These are phyloP conservation scores for Santalum album DNA, from an alignment of 164 flowering plant species.

Conservation along the genomic window DNA sequence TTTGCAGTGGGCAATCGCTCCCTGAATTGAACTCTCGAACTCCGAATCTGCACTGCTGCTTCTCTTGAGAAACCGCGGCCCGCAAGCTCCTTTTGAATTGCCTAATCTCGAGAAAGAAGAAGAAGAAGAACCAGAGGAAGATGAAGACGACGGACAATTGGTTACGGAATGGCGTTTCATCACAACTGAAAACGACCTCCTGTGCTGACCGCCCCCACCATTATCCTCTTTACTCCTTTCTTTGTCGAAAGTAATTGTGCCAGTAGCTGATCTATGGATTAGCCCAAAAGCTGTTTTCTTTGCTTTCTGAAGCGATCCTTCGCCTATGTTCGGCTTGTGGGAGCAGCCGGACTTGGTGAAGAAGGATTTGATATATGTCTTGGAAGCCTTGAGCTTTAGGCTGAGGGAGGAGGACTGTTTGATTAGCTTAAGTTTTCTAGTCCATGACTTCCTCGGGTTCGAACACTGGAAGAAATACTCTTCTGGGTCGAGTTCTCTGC, in stretches of 20 bases:
- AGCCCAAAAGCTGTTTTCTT: slow-evolving; percentile 29
- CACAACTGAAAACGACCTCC: slow-evolving; percentile 56
- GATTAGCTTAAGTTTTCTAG: slow-evolving; percentile 25
- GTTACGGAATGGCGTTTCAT: slow-evolving; percentile 37
- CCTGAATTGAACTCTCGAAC: slow-evolving; percentile 45
- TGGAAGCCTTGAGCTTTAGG: slow-evolving; percentile 32
- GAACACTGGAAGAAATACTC: slow-evolving; percentile 24
- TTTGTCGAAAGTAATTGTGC: slow-evolving; percentile 5
- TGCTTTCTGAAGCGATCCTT: slow-evolving; percentile 13
- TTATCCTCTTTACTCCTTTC: slow-evolving; percentile 11
- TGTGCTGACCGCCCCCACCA: slow-evolving; percentile 14
- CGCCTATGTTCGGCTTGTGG: slow-evolving; percentile 23
- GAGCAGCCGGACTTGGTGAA: slow-evolving; percentile 42
- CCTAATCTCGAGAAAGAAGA: slow-evolving; percentile 32
- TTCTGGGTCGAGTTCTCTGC: slow-evolving; percentile 39
- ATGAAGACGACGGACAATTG: slow-evolving; percentile 35
- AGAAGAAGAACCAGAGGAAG: slow-evolving; percentile 34
- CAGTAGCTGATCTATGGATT: slow-evolving; percentile 10
- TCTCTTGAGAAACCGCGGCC: slow-evolving; percentile 38
- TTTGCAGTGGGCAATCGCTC: slow-evolving; percentile 65
- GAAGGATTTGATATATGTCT: slow-evolving; percentile 33
- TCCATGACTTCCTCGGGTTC: slow-evolving; percentile 24
- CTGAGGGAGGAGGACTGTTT: slow-evolving; percentile 25
- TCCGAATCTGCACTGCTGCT: slow-evolving; percentile 44
- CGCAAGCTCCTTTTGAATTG: slow-evolving; percentile 27